A percentile compares a stretch with the other conserved stretches of the same genome.
These are phyloP conservation scores for Phaeosphaeria sp. DNA, from an alignment of 2,329 filamentous ascomycete species.

Conservation along the genomic window DNA sequence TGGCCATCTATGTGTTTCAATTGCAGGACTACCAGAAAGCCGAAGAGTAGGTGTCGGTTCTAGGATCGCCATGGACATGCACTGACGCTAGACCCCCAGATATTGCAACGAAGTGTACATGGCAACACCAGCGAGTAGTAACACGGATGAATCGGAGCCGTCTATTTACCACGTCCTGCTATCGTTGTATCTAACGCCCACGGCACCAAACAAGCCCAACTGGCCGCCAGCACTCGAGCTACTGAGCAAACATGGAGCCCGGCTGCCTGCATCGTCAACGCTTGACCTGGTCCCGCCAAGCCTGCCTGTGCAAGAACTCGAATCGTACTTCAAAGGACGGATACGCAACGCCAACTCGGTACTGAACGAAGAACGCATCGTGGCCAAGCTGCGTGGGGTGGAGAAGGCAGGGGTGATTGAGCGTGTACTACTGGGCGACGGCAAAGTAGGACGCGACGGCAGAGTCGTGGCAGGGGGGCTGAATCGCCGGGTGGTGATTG, in stretches of 20 bases:
- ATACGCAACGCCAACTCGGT: slow-evolving; percentile 86
- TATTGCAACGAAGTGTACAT: slow-evolving; percentile 88
- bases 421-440: slow-evolving; percentile 75
- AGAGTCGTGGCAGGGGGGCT: slow-evolving; percentile 58
- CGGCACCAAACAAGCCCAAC: slow-evolving; percentile 72
- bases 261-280: slow-evolving; percentile 85
- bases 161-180: slow-evolving; percentile 94
- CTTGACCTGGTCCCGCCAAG: slow-evolving; percentile 83
- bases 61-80: not conserved
- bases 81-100: slow-evolving; percentile 56
- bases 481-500: slow-evolving; percentile 77
- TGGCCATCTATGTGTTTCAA: slow-evolving; percentile 98
- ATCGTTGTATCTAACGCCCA: slow-evolving; percentile 85
- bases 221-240: slow-evolving; percentile 83
- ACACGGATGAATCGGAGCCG: slow-evolving; percentile 64
- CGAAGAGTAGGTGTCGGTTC: slow-evolving; percentile 71
- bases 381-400: slow-evolving; percentile 77
- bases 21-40: slow-evolving; percentile 86
- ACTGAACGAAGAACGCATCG: slow-evolving; percentile 80
- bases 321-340: slow-evolving; percentile 89
- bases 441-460: slow-evolving; percentile 64
- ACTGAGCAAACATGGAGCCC: slow-evolving; percentile 89
- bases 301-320: slow-evolving; percentile 79
- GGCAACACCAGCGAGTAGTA: slow-evolving; percentile 42
- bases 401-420: slow-evolving; percentile 81